Evolutionary conservation across 495 filamentous ascomycete species (phyloP).

Genomic region (Lophium mytilinum): DNA sequence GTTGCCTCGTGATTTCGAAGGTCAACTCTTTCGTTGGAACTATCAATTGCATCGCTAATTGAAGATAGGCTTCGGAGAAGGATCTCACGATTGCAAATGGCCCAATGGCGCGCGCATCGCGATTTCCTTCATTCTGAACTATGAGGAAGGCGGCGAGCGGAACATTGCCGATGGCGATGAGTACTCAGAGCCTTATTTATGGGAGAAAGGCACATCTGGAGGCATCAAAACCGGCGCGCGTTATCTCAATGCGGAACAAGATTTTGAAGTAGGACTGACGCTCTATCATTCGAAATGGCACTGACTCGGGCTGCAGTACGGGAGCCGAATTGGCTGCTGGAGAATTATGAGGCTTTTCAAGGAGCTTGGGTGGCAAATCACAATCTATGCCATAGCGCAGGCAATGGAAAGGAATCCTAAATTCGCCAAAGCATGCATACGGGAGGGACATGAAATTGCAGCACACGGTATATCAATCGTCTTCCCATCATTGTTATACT

Average conservation of each 20-base stretch:
- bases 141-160: slow-evolving; percentile 31
- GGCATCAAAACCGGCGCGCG: slow-evolving; percentile 24
- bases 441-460: slow-evolving; percentile 29
- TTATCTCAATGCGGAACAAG: slow-evolving; percentile 29
- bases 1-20: slow-evolving; percentile 29
- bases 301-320: slow-evolving; percentile 13
- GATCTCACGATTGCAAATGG: slow-evolving; percentile 23
- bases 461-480: slow-evolving; percentile 18
- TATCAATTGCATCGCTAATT: background rate
- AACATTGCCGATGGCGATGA: slow-evolving; percentile 26
- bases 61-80: slow-evolving; percentile 22
- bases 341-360: slow-evolving; percentile 27
- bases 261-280: slow-evolving; percentile 12
- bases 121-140: slow-evolving; percentile 32
- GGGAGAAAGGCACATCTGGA: slow-evolving; percentile 28
- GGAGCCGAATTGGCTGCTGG: slow-evolving; percentile 26
- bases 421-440: slow-evolving; percentile 26
- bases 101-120: slow-evolving; percentile 30
- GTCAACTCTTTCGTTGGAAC: background rate
- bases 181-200: slow-evolving; percentile 27
- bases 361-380: slow-evolving; percentile 31
- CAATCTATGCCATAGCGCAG: slow-evolving; percentile 26
- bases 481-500: background rate
- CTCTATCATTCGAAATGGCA: too few species aligned
- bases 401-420: slow-evolving; percentile 27